These are phyloP conservation scores for Leucocoprinus sp. DNA, from an alignment of 768 basidiomycete species.

Conservation along the genomic window DNA sequence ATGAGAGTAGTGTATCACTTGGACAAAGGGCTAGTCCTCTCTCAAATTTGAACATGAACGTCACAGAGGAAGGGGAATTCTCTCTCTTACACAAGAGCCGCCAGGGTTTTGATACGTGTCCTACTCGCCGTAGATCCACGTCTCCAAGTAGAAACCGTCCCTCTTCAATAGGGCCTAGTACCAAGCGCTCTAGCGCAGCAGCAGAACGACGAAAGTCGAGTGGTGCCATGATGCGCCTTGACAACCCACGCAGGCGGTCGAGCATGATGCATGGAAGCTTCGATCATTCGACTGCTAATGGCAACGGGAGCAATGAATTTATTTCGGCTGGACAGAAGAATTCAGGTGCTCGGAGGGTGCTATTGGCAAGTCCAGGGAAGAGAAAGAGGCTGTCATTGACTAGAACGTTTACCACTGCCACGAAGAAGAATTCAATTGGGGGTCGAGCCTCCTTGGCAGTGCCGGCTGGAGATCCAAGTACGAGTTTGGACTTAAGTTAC, in stretches of 20 bases:
- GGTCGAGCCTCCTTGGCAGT: conserved; percentile 19
- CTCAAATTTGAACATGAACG: conserved; percentile 63
- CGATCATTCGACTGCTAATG: conserved; percentile 33
- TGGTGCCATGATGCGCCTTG: conserved; percentile 66
- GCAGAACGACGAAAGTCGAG: conserved; percentile 46
- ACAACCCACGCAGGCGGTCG: conserved; percentile 67
- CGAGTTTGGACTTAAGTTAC: conserved; percentile 35
- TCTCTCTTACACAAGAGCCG: conserved; percentile 33
- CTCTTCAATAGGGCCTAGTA: conserved; percentile 17
- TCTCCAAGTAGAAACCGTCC: conserved; percentile 12
- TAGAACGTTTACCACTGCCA: conserved; percentile 25
- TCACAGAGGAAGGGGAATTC: conserved; percentile 23
- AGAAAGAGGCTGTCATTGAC: conserved; percentile 53
- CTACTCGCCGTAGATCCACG: conserved; percentile 37
- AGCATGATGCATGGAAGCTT: conserved; percentile 59
- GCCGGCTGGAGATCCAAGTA: conserved; percentile 34
- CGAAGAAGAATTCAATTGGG: conserved; percentile 18
- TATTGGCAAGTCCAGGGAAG: conserved; percentile 50
- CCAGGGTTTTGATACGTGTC: conserved; percentile 18
- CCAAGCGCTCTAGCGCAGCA: conserved; percentile 11
- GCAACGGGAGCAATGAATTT: conserved; percentile 18
- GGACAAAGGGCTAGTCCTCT: conserved; percentile 36
- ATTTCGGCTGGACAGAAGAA: conserved; percentile 18
- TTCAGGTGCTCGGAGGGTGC: conserved; percentile 27
- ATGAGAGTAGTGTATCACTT: conserved; percentile 39